Conservation (phyloP, 2,329 filamentous ascomycete species). For the Aspergillus udagawae region DNA sequence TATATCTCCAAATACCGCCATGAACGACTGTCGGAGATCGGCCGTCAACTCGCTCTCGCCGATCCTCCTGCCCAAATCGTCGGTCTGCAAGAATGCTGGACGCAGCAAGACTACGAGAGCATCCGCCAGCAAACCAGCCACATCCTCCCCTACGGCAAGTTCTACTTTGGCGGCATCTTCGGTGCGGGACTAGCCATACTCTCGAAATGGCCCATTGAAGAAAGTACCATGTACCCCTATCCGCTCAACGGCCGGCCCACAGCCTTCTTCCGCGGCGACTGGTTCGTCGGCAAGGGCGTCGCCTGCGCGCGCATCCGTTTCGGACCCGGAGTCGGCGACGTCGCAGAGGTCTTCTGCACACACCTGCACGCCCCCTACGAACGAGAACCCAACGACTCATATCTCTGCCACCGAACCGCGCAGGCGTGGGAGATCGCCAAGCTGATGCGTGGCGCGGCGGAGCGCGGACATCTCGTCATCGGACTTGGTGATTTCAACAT, state of each 20-base stretch:
- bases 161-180: conserved; percentile 85
- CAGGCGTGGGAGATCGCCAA: conserved; percentile 96
- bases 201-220: conserved; percentile 86
- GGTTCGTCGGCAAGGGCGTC: conserved; percentile 93
- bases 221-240: conserved; percentile 81
- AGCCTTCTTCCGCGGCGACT: conserved; percentile 91
- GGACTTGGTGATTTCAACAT: conserved; percentile 96
- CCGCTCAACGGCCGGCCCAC: conserved; percentile 90
- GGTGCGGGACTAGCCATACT: conserved; percentile 86
- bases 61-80: conserved; percentile 75
- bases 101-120: conserved; percentile 73
- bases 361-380: conserved; percentile 90
- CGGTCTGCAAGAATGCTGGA: conserved; percentile 94
- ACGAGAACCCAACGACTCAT: conserved; percentile 71
- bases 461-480: conserved; percentile 76
- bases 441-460: conserved; percentile 74
- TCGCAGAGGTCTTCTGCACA: conserved; percentile 88
- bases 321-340: conserved; percentile 59
- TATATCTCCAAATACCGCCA: conserved; percentile 74
- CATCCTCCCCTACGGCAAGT: conserved; percentile 84
- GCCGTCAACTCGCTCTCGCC: conserved; percentile 67
- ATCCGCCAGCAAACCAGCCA: conserved; percentile 70
- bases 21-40: conserved; percentile 79
- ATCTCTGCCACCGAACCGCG: conserved; percentile 82
- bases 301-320: conserved; percentile 76